Evolutionary conservation across 768 basidiomycete species (phyloP).

Genomic region (Suillus cothurnatus): DNA sequence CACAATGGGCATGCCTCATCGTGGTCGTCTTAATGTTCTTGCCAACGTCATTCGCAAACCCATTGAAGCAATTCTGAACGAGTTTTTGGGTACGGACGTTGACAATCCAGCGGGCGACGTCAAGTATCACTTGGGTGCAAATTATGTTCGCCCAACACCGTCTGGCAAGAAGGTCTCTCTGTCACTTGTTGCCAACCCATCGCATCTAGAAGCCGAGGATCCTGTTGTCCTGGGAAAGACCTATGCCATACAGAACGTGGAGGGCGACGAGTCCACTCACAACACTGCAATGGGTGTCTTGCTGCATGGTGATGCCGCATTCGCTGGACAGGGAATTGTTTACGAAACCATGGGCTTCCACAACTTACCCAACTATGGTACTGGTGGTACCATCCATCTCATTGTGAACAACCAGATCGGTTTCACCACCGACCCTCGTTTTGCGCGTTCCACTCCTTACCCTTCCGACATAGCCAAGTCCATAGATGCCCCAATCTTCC

Average conservation of each 20-base stretch:
- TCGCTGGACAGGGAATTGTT: conserved; percentile 96
- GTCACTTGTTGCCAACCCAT: conserved; percentile 98
- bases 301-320: conserved; percentile 97
- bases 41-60: conserved; percentile 99
- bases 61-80: conserved; percentile 95
- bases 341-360: conserved; percentile 99
- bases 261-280: conserved; percentile 79
- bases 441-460: conserved; percentile 97
- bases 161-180: conserved; percentile 97
- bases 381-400: conserved; percentile 96
- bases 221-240: conserved; percentile 99
- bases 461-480: conserved; percentile 98
- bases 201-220: conserved; percentile 96
- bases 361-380: conserved; percentile 92
- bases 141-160: conserved; percentile 97
- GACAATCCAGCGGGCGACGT: conserved; percentile 93
- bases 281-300: conserved; percentile 92
- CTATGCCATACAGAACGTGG: conserved; percentile 94
- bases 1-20: conserved; percentile 99
- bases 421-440: conserved; percentile 98
- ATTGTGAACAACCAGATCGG: conserved; percentile 99
- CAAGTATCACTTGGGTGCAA: conserved; percentile 98
- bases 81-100: conserved; percentile 81
- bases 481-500: conserved; percentile 98
- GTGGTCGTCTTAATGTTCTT: conserved; percentile 96